A percentile compares a stretch with the other conserved stretches of the same genome.
Evolutionary conservation across 2,329 filamentous ascomycete species (phyloP).

Genomic region (Chaetomium sp.): DNA sequence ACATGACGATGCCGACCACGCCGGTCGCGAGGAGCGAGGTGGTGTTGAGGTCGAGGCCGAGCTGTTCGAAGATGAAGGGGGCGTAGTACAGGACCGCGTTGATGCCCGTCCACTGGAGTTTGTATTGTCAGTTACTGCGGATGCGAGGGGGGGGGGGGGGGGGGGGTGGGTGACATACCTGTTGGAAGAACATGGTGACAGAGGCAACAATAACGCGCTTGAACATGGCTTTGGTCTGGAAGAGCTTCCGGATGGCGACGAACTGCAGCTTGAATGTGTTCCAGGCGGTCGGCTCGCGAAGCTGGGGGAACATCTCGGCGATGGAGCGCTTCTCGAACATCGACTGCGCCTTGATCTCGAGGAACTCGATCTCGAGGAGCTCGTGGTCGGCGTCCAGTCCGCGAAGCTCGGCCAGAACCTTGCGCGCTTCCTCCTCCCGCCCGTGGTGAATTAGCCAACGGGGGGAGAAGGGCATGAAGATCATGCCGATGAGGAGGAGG

Average conservation of each 20-base stretch:
- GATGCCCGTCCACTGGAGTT: constrained; percentile 49
- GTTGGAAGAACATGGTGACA: constrained; percentile 64
- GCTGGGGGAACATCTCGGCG: constrained; percentile 67
- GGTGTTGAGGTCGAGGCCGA: constrained; percentile 58
- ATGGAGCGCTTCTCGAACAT: constrained; percentile 74
- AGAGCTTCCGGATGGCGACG: constrained; percentile 65
- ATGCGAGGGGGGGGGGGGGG: neutral
- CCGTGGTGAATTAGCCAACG: constrained; percentile 73
- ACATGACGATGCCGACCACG: constrained; percentile 71
- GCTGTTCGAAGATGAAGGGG: constrained; percentile 67
- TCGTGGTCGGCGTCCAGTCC: constrained; percentile 64
- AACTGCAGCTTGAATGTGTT: constrained; percentile 71
- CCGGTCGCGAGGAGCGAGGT: constrained; percentile 67
- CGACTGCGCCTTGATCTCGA: constrained; percentile 81
- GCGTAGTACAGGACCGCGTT: constrained; percentile 70
- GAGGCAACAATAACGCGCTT: constrained; percentile 65
- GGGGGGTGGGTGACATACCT: constrained; percentile 42
- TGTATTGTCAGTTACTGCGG: neutral
- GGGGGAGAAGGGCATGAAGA: constrained; percentile 79
- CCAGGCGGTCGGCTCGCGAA: constrained; percentile 60
- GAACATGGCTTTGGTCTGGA: constrained; percentile 67
- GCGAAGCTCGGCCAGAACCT: constrained; percentile 65
- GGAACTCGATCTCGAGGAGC: constrained; percentile 72
- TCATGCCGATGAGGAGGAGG: constrained; percentile 68
- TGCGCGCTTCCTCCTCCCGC: constrained; percentile 68